phyloP scores from a whole-genome alignment of 805 yeast species.

The Wickerhamiella australiensis region DNA sequence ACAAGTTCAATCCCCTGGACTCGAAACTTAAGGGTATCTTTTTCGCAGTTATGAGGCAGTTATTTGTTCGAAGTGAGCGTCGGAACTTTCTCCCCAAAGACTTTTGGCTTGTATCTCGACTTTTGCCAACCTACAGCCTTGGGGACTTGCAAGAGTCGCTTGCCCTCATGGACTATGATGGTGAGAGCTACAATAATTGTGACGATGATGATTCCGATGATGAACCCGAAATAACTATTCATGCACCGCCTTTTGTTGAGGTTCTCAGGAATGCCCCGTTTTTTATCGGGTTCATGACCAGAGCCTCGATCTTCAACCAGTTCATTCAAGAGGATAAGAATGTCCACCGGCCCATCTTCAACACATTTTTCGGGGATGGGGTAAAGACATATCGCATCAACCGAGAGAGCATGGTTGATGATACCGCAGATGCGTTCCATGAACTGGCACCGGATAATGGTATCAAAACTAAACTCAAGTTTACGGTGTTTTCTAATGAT shows the following conservation, averaged over 20 bases:
- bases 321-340: constrained; percentile 46
- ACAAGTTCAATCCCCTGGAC: not conserved
- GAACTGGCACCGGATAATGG: constrained; percentile 34
- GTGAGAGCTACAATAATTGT: constrained; percentile 14
- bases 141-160: constrained; percentile 27
- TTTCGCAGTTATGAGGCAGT: constrained; percentile 46
- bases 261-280: constrained; percentile 61
- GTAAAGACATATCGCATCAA: constrained; percentile 30
- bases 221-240: constrained; percentile 13
- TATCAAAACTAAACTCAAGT: constrained; percentile 49
- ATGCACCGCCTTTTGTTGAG: constrained; percentile 29
- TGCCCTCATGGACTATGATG: constrained; percentile 24
- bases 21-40: not conserved
- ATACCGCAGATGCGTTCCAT: constrained; percentile 53
- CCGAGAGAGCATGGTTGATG: constrained; percentile 60
- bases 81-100: constrained; percentile 37
- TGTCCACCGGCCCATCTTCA: not conserved
- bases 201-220: constrained; percentile 6
- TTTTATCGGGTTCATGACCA: constrained; percentile 58
- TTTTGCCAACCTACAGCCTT: not conserved
- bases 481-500: constrained; percentile 62
- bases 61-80: constrained; percentile 55
- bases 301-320: constrained; percentile 62
- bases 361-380: not conserved
- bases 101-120: constrained; percentile 41